Evolutionary conservation across 768 basidiomycete species (phyloP).

Genomic region (Boletellus ananas): DNA sequence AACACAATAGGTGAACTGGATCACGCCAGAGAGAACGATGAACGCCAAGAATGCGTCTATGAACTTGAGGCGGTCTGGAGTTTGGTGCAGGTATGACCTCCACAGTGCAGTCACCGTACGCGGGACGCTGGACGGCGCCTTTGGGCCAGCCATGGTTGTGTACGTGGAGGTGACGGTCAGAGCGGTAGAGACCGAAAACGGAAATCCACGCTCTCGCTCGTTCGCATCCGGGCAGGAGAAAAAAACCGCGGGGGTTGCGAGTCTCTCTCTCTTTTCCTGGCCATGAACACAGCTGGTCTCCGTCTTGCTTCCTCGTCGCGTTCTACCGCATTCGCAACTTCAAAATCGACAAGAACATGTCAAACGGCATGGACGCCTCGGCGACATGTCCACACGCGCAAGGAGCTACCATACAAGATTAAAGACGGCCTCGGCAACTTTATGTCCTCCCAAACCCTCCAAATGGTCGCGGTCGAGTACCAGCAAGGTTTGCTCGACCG

Average conservation of each 20-base stretch:
- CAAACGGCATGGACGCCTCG: constrained; percentile 23
- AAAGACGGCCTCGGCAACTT: constrained; percentile 77
- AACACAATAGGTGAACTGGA: constrained; percentile 90
- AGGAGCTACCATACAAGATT: constrained; percentile 58
- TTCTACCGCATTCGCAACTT: constrained; percentile 9
- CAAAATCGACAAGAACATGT: constrained; percentile 11
- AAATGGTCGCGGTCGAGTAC: constrained; percentile 74
- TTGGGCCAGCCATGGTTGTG: constrained; percentile 35
- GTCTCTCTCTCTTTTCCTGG: neutral
- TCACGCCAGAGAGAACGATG: constrained; percentile 84
- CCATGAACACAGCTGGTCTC: constrained; percentile 22
- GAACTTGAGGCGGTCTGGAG: constrained; percentile 84
- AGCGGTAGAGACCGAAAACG: constrained; percentile 10
- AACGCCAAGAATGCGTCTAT: constrained; percentile 92
- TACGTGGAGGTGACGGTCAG: constrained; percentile 21
- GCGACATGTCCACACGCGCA: constrained; percentile 46
- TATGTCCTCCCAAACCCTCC: constrained; percentile 68
- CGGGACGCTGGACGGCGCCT: constrained; percentile 27
- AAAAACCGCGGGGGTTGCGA: neutral
- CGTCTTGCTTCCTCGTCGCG: constrained; percentile 25
- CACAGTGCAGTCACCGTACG: constrained; percentile 53
- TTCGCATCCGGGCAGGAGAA: neutral
- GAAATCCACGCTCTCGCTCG: neutral
- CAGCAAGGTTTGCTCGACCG: constrained; percentile 79
- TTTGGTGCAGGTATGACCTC: constrained; percentile 74